Evolutionary conservation across 1,139 yeast species (phyloP), one percentile per base, ranked within the genome.

Genomic region (Candida sp.): DNA sequence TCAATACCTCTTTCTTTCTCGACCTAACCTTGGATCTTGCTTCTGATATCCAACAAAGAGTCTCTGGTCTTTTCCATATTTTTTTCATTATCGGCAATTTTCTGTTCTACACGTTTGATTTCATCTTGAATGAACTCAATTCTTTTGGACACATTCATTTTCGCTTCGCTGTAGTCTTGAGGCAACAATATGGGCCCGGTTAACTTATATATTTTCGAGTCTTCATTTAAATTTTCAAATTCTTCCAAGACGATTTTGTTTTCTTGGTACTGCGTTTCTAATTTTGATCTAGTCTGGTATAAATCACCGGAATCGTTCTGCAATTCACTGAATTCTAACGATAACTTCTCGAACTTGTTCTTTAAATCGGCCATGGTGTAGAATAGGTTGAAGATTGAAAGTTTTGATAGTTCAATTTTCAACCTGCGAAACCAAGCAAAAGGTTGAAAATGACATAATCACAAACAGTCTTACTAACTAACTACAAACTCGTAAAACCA

Each of bases 131-230:
- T 93, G 56, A 88, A 93, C 61, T 90, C 97, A 40, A 93, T 75
- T 63, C 99, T 84, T 63, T 91, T 93, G 29, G 75, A 78, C 32
- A 93, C 97, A 57, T 91, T 93, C 57, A 78, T 55, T 53, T 81
- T 79, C 32, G 98, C 96, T 62, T 93, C 98, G 11, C 63, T 63
- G 50, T 78, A 79, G 44, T 90, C 96, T 58, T 91, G 97, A 2
- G 97, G 97, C 49, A 93, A 73, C 49, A 93, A 73, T 5, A 91
- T 90, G 7, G 97, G 96, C 1, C 99, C 99, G 21, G 93, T 87
- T 51, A 91, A 75, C 64, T 93, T 93, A 68, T 81, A 93, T 33
- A 93, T 84, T 54, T 86, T 87, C 15, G 95, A 76, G 35, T 66
- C 69, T 39, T 75, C 81, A 50, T 79, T 72, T 49, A 90, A 67